Conservation (phyloP, 331 rosid species). For the Pyrus hybrid region DNA sequence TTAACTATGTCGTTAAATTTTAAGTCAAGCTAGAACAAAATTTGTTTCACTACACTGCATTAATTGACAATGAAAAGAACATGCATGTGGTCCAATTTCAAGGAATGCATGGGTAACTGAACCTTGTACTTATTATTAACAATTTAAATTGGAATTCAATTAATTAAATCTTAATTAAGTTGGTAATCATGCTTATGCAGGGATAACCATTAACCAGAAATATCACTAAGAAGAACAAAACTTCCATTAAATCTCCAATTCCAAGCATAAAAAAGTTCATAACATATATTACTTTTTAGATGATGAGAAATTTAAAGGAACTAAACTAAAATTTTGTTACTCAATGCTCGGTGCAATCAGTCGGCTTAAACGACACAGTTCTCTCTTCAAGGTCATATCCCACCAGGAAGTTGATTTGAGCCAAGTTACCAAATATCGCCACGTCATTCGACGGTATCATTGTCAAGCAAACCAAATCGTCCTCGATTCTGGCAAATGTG, state of each 20-base stretch:
- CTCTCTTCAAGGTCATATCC: conserved; percentile 33
- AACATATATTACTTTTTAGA: too few species aligned
- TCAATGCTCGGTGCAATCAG: conserved; percentile 27
- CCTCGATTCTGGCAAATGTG: conserved; percentile 19
- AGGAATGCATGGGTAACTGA: not conserved
- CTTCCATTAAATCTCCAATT: not conserved
- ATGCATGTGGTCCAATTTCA: too few species aligned
- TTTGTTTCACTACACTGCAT: too few species aligned
- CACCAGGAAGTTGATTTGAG: conserved; percentile 39
- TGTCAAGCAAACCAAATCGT: conserved; percentile 34
- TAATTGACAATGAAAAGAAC: too few species aligned
- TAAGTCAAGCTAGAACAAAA: too few species aligned
- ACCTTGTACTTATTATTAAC: too few species aligned
- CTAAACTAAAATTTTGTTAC: not conserved
- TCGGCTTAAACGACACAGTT: conserved; percentile 33
- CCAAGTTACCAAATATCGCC: conserved; percentile 43
- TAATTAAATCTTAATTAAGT: not conserved
- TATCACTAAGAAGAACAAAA: too few species aligned
- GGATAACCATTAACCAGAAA: too few species aligned
- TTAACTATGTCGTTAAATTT: too few species aligned
- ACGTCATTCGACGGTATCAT: not conserved
- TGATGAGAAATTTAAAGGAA: not conserved
- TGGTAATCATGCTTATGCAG: not conserved
- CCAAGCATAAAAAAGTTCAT: not conserved
- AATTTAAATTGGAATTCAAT: not conserved